Percentiles rank a stretch among this genome's conserved stretches.
Conservation (phyloP, 2,329 filamentous ascomycete species). For the Helotiales sp. region DNA sequence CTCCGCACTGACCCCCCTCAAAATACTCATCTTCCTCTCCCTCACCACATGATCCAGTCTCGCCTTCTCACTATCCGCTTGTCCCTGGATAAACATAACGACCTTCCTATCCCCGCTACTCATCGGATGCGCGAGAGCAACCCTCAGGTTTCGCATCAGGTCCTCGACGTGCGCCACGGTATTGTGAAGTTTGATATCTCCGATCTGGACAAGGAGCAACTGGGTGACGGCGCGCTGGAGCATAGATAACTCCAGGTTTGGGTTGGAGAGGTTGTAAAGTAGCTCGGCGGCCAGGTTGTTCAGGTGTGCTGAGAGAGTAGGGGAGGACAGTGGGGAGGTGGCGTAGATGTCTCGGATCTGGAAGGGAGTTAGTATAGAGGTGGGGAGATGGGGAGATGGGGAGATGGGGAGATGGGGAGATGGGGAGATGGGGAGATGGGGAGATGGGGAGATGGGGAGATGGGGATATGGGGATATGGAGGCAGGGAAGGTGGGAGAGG, state of each 20-base stretch:
- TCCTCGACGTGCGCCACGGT: neutral
- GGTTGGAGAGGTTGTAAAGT: neutral
- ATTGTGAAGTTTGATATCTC: neutral
- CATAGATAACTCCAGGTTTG: neutral
- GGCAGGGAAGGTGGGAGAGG: neutral
- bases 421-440: neutral
- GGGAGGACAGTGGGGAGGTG: neutral
- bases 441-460: neutral
- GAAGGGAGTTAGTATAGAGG: neutral
- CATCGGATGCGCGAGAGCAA: neutral
- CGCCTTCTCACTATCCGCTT: neutral
- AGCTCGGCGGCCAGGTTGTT: neutral
- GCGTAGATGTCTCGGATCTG: neutral
- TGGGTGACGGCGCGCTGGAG: conserved; percentile 3
- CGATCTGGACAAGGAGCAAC: neutral
- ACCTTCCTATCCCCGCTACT: neutral
- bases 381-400: neutral
- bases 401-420: neutral
- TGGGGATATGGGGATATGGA: too few relatives aligned
- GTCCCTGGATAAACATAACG: conserved; percentile 5
- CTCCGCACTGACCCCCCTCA: neutral
- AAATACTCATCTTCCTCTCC: neutral
- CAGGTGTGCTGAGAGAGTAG: neutral
- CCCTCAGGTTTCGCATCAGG: neutral
- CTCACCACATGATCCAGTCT: neutral